phyloP scores from a whole-genome alignment of 768 basidiomycete genomes.

The Dendrothele bispora region DNA sequence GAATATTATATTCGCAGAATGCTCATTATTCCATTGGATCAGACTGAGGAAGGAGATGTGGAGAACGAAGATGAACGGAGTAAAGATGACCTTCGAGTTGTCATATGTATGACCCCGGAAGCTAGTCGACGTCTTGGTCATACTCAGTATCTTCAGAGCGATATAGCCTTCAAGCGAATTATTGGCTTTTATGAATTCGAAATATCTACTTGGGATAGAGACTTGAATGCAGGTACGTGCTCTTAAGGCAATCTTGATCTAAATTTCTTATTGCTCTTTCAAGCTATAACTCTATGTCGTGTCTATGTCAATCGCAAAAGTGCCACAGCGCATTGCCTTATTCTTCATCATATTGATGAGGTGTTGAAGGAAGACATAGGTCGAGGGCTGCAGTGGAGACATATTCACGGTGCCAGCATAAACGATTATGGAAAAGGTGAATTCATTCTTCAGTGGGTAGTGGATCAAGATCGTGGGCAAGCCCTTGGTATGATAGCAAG shows the following conservation, averaged over 20 bases:
- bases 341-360: background rate
- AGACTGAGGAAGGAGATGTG: background rate
- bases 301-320: background rate
- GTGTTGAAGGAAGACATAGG: slow-evolving; percentile 6
- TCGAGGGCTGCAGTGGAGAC: background rate
- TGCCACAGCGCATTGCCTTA: background rate
- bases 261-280: background rate
- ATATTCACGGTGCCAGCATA: slow-evolving; percentile 1
- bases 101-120: background rate
- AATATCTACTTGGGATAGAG: background rate
- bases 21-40: background rate
- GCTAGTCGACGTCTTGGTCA: background rate
- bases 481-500: slow-evolving; percentile 9
- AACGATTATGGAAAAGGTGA: background rate
- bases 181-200: slow-evolving; percentile 7
- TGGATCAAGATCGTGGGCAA: background rate
- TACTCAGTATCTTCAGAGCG: slow-evolving; percentile 5
- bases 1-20: slow-evolving; percentile 20
- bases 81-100: background rate
- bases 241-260: background rate
- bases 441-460: background rate
- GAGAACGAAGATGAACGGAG: background rate
- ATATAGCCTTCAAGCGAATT: slow-evolving; percentile 6
- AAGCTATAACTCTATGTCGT: background rate
- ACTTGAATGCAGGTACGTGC: background rate